Base-by-base conservation (phyloP, 148 eudicot species). In the Chenopodium formosanum region DNA sequence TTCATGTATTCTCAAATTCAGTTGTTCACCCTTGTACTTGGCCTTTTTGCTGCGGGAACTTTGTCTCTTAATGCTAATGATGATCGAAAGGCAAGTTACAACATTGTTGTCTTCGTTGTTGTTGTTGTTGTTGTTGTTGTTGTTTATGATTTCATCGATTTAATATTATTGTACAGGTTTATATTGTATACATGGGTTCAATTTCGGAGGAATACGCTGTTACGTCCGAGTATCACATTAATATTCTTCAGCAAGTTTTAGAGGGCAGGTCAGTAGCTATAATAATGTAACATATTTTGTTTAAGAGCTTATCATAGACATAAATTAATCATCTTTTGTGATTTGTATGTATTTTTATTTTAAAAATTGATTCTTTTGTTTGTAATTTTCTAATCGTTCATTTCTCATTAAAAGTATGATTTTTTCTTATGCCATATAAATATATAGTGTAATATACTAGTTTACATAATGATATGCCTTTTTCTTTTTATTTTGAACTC, bases 151-250 rank as follows among this genome's bases (percentile, higher is more conserved):
- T 12, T 53, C 9, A 12, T 16, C 16, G 1, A 2, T 12, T 53
- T 53, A 12, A 11, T 20, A 70, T n/a, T 32, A 7, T 66, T 81
- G 47, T 23, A 77, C 53, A 85, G 87, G 80, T 78, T 11, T 82
- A 85, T 69, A 85, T 85, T 31, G 87, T 70, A 11, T 85, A 85
- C 73, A 56, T 85, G 87, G 87, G 87, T 20, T 60, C 82, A 0
- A 68, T 4, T 17, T 74, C 82, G 4, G 75, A 29, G 7, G 75
- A 48, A 48, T 60, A 82, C 82, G 82, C 82, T 13, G 7, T 74
- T 58, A 46, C 84, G 32, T 29, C 80, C 27, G 60, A 31, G 23
- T 25, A 78, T 60, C 84, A 85, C 76, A 40, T 82, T 63, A 37
- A 25, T 52, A 47, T 85, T 69, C 84, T 85, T 9, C 70, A 82